Base-by-base conservation (phyloP, 2,329 filamentous ascomycete species). In the Sordariomycetes sp. region DNA sequence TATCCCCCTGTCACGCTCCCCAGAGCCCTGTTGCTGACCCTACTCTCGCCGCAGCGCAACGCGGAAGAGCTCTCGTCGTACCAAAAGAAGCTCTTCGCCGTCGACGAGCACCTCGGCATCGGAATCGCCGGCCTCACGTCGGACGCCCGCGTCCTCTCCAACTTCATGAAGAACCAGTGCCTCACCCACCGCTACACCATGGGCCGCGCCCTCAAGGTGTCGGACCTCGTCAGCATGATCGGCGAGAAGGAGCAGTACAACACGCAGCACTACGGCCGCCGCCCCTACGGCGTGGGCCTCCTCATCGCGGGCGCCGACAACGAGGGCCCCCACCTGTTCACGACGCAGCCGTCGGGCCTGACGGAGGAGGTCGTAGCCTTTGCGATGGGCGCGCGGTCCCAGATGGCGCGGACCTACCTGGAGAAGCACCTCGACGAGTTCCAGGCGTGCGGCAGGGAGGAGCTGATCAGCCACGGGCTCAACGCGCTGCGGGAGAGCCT, bases 101-200 rank as follows among this genome's bases (percentile, higher is more conserved):
- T 99, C 76, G 94, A 99, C 75, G 89, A 93, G 68, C 94, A 99
- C 75, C 87, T 94, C 67, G 94, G 92, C 65, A 86, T 99, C 68
- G 91, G 93, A 68, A 95, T 99, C 68, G 94, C 94, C 65, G 94
- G 94, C 67, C 89, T 99, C 62, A 94, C 94, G 65, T 97, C 93
- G 60, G 94, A 99, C 75, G 94, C 93, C 70, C 94, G 94, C 69
- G 94, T 99, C 67, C 91, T 99, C 67, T 97, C 92, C 80, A 99
- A 99, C 84, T 99, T 97, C 80, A 97, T 99, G 93, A 97, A 97
- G 80, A 91, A 96, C 77, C 94, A 97, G 78, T 96, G 90, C 63
- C 90, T 99, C 68, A 89, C 90, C 68, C 93, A 94, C 68, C 91
- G 93, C 73, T 87, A 99, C 67, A 96, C 91, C 59, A 97, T 96